Evolutionary conservation across 2,329 filamentous ascomycete genomes (phyloP).

Genomic region (Aspergillus bombycis): DNA sequence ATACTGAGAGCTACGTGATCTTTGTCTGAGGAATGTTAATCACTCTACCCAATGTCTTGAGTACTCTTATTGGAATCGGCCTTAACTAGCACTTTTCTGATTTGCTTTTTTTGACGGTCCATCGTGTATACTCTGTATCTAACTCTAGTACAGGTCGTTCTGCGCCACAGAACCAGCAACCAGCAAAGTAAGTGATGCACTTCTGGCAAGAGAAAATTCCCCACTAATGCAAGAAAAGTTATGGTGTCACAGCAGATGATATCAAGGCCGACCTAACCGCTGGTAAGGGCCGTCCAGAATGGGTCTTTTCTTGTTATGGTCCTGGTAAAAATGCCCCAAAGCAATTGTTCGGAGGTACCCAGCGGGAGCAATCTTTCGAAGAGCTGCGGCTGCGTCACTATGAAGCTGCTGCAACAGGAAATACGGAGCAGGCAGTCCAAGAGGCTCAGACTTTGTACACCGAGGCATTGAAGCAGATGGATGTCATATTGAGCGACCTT

Average conservation of each 20-base stretch:
- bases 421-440: conserved; percentile 56
- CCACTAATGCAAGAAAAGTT: conserved; percentile 40
- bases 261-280: conserved; percentile 68
- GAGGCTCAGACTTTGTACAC: conserved; percentile 60
- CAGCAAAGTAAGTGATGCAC: conserved; percentile 26
- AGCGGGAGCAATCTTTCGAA: conserved; percentile 84
- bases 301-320: conserved; percentile 85
- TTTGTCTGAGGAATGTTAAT: not conserved
- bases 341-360: conserved; percentile 79
- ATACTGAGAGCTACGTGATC: not conserved
- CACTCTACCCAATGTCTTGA: not conserved
- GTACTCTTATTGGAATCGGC: not conserved
- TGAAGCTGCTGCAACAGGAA: conserved; percentile 64
- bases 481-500: conserved; percentile 68
- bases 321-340: conserved; percentile 75
- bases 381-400: conserved; percentile 79
- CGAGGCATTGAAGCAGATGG: conserved; percentile 71
- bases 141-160: conserved; percentile 24
- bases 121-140: not conserved
- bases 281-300: conserved; percentile 70
- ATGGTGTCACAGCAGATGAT: conserved; percentile 59
- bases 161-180: conserved; percentile 23
- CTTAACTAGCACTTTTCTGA: not conserved
- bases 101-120: not conserved
- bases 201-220: conserved; percentile 7